A percentile compares a stretch with the other conserved stretches of the same genome.
Evolutionary conservation across 1,139 yeast genomes (phyloP).

Genomic region (Kodamaea anthophila): DNA sequence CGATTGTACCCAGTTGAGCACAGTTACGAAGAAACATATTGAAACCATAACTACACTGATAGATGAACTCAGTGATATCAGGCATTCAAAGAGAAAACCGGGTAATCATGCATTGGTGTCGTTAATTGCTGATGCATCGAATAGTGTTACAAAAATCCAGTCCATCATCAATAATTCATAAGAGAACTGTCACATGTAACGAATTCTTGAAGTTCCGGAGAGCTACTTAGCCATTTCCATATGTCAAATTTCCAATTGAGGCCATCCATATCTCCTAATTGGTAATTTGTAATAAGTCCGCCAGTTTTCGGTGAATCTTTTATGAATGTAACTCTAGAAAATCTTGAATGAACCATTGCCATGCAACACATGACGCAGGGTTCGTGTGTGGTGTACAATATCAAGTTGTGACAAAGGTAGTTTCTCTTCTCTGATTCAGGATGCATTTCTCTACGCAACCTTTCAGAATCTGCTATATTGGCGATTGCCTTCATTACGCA

Average conservation of each 20-base stretch:
- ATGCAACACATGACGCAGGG: constrained; percentile 96
- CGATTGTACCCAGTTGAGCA: constrained; percentile 12
- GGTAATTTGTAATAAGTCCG: constrained; percentile 60
- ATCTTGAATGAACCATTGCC: constrained; percentile 92
- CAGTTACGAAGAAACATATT: constrained; percentile 13
- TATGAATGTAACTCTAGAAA: constrained; percentile 62
- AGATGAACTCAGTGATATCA: constrained; percentile 16
- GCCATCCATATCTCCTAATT: constrained; percentile 64
- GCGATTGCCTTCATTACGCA: constrained; percentile 69
- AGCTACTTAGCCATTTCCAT: constrained; percentile 53
- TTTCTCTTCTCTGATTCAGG: constrained; percentile 13
- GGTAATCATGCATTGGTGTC: constrained; percentile 2
- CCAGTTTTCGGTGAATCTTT: constrained; percentile 31
- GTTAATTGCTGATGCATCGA: constrained; percentile 7
- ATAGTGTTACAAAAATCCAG: constrained; percentile 7
- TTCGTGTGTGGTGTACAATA: constrained; percentile 87
- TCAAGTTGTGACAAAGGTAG: constrained; percentile 71
- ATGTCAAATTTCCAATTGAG: constrained; percentile 80
- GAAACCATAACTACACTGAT: constrained; percentile 14
- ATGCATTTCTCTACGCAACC: constrained; percentile 20
- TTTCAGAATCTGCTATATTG: constrained; percentile 48
- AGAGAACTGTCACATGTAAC: background rate
- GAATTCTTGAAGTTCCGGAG: constrained; percentile 12
- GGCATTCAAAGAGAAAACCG: constrained; percentile 15
- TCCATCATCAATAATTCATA: constrained; percentile 5